Base-by-base conservation (phyloP, 2,329 filamentous ascomycete genomes). In the Arthroderma uncinatum region DNA sequence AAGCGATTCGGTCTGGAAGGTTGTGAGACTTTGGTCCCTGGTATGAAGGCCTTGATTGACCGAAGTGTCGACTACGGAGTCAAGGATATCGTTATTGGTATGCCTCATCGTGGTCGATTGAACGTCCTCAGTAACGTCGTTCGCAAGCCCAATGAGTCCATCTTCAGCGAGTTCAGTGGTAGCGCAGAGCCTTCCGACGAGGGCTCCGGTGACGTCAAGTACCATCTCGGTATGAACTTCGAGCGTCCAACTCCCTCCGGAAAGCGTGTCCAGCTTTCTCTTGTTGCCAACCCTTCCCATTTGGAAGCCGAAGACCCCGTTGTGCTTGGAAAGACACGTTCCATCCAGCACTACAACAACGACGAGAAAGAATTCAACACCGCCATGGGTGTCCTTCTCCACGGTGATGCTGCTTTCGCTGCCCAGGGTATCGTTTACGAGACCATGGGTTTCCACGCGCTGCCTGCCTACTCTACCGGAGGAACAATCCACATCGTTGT, bases 201-300 rank as follows among this genome's bases (percentile, higher is more conserved):
- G 76, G 93, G 93, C 59, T 97, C 93, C 58, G 93, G 93, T 67
- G 93, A 98, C 73, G 93, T 98, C 75, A 98, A 98, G 77, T 98
- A 98, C 78, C 93, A 98, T 78, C 79, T 98, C 68, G 93, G 93
- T 70, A 98, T 98, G 93, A 98, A 98, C 80, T 98, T 98, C 65
- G 93, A 98, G 79, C 89, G 93, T 62, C 93, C 93, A 56, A 98
- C 93, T 8, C 93, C 93, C 59, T 97, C 92, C 44, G 93, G 93
- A 67, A 97, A 97, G 82, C 93, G 93, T 62, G 93, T 98, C n/a
- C 93, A 98, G 78, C 84, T 98, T 56, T 98, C 93, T 61, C 83
- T 98, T 54, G 93, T 98, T 60, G 93, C 93, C 76, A 98, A 98
- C 74, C 93, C 93, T 39, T 98, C 93, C 57, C 93, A 98, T 80